Evolutionary conservation across 1,139 yeast genomes (phyloP), one percentile per base, ranked within the genome.

Genomic region (Hyphopichia burtonii): DNA sequence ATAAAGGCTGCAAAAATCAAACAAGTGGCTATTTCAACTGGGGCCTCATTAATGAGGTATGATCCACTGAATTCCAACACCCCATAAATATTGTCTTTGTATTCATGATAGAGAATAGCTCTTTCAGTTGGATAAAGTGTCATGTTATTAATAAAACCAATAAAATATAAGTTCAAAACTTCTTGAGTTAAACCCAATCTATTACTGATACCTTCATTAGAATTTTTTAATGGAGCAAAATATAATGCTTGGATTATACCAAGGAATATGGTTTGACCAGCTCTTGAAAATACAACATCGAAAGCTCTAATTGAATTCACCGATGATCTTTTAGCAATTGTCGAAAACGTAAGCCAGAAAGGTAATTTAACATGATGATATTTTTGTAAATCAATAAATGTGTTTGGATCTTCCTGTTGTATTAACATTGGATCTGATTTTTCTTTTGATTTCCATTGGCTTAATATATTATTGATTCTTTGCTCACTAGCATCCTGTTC

Each of bases 111-210:
- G 58, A 88, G 88, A 39, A 84, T 78, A 48, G 83, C 76, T 48
- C 91, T 68, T 53, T 88, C 95, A 14, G 68, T 59, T 2, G 96
- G 95, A 56, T 83, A 89, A 10, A 85, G 72, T 2, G 93, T 78
- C 54, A 87, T 67, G 54, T 87, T 88, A 53, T 85, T 86, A 38
- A 88, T 71, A 73, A 88, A 80, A 1, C 96, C 96, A 40, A 83
- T 82, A 58, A 82, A 89, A 55, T 85, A 88, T 39, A 88, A 61
- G 22, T 89, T 81, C 18, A 85, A 70, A 3, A 83, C 76, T 55
- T 86, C 89, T 60, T 88, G 96, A 7, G 84, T 74, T 39, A 87
- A 65, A 3, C 96, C 96, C 16, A 89, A 65, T 48, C 95, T 68
- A 58, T 87, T 80, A 42, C 55, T 57, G 8, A 86, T 73, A 27